Evolutionary conservation across 2,329 filamentous ascomycete species (phyloP).

Genomic region (Verticillium tricorpus): DNA sequence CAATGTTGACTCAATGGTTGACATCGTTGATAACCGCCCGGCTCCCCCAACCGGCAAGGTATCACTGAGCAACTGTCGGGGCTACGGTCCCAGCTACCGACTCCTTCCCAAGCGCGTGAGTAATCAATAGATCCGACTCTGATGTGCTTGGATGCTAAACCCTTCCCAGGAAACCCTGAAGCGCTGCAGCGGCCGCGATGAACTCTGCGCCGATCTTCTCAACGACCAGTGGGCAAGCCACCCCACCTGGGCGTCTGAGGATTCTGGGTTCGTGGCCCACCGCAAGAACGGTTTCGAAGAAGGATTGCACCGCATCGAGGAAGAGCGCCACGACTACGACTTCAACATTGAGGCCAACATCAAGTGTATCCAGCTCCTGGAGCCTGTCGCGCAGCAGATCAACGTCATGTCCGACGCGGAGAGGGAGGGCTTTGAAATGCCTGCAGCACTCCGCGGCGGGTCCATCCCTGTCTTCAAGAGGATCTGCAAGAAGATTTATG

Average conservation of each 20-base stretch:
- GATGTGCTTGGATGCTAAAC: neutral
- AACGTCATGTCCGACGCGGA: conserved; percentile 72
- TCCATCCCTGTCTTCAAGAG: conserved; percentile 96
- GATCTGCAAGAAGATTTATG: conserved; percentile 96
- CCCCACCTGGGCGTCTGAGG: conserved; percentile 97
- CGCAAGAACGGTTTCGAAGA: conserved; percentile 96
- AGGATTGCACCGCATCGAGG: conserved; percentile 90
- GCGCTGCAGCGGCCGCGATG: conserved; percentile 88
- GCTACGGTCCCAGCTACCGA: conserved; percentile 92
- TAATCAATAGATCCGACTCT: conserved; percentile 2
- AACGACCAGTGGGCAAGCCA: conserved; percentile 99
- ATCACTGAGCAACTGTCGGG: conserved; percentile 92
- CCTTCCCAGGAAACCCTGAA: conserved; percentile 70
- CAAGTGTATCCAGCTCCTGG: conserved; percentile 92
- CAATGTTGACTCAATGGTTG: conserved; percentile 70
- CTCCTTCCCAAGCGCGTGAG: conserved; percentile 75
- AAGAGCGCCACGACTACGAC: conserved; percentile 97
- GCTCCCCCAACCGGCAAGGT: conserved; percentile 74
- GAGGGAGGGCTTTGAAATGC: conserved; percentile 71
- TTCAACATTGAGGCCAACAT: conserved; percentile 95
- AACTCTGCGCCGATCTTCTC: conserved; percentile 86
- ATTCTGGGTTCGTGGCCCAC: conserved; percentile 95
- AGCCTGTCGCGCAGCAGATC: conserved; percentile 90
- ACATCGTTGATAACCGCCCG: conserved; percentile 73
- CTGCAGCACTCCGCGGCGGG: conserved; percentile 79